Evolutionary conservation across 2,329 filamentous ascomycete species (phyloP).

Genomic region (Fusarium protoensiforme): DNA sequence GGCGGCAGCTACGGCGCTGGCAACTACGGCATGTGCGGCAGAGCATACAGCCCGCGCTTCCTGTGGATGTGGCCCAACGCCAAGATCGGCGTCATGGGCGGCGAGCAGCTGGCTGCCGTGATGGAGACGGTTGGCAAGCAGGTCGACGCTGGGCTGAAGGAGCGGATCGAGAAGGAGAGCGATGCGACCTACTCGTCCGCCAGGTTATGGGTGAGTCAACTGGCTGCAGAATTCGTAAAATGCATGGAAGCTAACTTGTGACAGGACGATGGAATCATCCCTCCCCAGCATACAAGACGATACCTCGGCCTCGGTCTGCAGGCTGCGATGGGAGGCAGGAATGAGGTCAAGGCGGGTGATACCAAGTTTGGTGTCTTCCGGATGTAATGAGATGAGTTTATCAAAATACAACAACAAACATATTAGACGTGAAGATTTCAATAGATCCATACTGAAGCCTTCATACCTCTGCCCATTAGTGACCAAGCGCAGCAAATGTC

Average conservation of each 20-base stretch:
- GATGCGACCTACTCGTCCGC: conserved; percentile 90
- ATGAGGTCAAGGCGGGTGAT: conserved; percentile 68
- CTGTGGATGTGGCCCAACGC: conserved; percentile 98
- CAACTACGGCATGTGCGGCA: conserved; percentile 98
- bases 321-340: conserved; percentile 76
- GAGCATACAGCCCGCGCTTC: conserved; percentile 91
- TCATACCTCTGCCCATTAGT: not conserved
- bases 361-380: conserved; percentile 85
- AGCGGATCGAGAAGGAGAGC: conserved; percentile 88
- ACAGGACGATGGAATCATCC: conserved; percentile 83
- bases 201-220: conserved; percentile 78
- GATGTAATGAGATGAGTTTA: conserved; percentile 66
- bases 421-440: not conserved
- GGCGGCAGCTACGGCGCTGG: conserved; percentile 92
- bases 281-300: conserved; percentile 77
- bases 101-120: conserved; percentile 89
- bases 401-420: conserved; percentile 9
- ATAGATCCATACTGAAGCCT: not conserved
- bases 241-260: conserved; percentile 3
- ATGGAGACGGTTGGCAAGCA: conserved; percentile 94
- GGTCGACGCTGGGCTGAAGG: conserved; percentile 82
- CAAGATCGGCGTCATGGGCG: conserved; percentile 95
- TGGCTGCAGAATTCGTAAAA: not conserved
- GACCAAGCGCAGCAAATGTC: not conserved
- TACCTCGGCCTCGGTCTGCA: conserved; percentile 79